Evolutionary conservation across 352 stramenopile genomes (phyloP).

Genomic region (Phytophthora hybrid): DNA sequence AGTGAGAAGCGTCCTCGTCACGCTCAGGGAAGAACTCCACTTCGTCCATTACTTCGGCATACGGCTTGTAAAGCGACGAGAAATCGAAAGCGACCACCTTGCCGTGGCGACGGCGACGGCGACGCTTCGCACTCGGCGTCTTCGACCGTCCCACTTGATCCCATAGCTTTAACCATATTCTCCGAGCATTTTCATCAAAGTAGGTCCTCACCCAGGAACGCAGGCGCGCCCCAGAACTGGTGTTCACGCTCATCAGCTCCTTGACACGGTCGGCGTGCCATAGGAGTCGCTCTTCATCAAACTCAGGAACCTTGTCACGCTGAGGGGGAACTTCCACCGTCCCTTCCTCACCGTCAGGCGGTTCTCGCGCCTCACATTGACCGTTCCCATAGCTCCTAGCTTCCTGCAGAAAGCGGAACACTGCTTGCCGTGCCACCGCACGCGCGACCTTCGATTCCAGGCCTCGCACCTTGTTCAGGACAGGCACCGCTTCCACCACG

Average conservation of each 20-base stretch:
- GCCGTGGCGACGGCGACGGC: background rate
- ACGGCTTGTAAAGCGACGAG: background rate
- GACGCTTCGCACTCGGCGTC: background rate
- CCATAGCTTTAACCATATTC: background rate
- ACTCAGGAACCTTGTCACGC: background rate
- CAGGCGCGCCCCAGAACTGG: too few relatives aligned
- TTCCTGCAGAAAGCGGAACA: background rate
- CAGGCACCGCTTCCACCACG: background rate
- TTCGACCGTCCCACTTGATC: background rate
- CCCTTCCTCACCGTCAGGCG: background rate
- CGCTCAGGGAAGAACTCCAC: background rate
- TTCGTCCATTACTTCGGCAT: background rate
- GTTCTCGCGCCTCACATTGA: background rate
- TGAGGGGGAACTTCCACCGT: background rate
- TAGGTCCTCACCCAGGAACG: too few relatives aligned
- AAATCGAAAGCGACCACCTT: background rate
- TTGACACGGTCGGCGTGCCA: background rate
- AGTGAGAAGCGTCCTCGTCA: constrained; percentile 4
- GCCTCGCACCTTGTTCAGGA: background rate
- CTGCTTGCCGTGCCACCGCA: background rate
- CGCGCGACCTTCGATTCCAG: background rate
- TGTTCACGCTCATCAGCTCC: background rate
- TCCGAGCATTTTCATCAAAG: too few relatives aligned
- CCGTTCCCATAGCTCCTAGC: background rate
- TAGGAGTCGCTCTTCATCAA: background rate